Percentiles rank a stretch among this genome's conserved stretches.
These are phyloP conservation scores for Lecanicillium sp. DNA, from an alignment of 2,329 filamentous ascomycete species.

Conservation along the genomic window DNA sequence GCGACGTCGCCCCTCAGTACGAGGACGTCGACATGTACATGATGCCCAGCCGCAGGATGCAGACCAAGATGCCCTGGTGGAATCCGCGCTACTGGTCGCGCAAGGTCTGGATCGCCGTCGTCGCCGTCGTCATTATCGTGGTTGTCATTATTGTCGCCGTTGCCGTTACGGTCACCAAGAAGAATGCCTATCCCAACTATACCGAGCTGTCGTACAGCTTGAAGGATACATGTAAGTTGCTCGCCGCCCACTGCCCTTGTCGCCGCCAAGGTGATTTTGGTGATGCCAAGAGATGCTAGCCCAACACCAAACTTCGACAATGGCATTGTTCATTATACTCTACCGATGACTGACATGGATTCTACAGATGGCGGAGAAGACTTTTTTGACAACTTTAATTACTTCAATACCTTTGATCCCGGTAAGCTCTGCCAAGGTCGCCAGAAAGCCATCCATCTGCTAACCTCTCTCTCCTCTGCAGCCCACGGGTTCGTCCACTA, in stretches of 20 bases:
- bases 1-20: no score
- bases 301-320: no score
- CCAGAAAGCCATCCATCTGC: no score
- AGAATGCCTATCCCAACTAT: conserved; percentile 42
- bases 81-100: conserved; percentile 46
- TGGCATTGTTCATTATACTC: not conserved
- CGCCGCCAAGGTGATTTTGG: not conserved
- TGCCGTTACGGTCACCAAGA: conserved; percentile 29
- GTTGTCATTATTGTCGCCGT: conserved; percentile 41
- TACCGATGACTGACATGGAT: conserved; percentile 4
- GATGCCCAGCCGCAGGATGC: conserved; percentile 12
- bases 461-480: conserved; percentile 7
- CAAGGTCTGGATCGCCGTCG: conserved; percentile 39
- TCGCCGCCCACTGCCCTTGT: not conserved
- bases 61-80: conserved; percentile 28
- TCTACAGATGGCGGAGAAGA: conserved; percentile 35
- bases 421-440: no score
- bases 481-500: conserved; percentile 47
- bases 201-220: conserved; percentile 37
- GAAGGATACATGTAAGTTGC: conserved; percentile 38
- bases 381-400: conserved; percentile 50
- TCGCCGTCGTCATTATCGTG: conserved; percentile 27
- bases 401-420: conserved; percentile 42
- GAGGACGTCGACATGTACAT: conserved; percentile 2
- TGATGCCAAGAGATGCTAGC: not conserved